Evolutionary conservation across 2,329 filamentous ascomycete species (phyloP).

Genomic region (Colletotrichum cuscutae): DNA sequence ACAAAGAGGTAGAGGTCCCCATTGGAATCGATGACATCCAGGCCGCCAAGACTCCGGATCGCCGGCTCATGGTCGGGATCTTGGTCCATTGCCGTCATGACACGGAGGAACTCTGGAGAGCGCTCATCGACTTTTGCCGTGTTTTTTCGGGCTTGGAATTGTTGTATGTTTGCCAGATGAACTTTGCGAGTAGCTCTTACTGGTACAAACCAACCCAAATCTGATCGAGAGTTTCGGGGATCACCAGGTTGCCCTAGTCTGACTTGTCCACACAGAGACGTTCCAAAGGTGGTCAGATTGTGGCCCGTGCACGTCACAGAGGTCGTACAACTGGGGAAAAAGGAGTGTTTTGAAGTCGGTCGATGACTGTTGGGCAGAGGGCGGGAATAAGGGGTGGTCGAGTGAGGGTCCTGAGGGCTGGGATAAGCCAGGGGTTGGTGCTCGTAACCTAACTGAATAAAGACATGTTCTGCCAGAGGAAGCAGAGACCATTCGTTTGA

Average conservation of each 20-base stretch:
- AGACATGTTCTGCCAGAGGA: no score
- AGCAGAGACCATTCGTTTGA: background rate
- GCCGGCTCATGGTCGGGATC: background rate
- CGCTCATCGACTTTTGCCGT: background rate
- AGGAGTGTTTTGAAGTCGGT: background rate
- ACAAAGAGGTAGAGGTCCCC: conserved; percentile 11
- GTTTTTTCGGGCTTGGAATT: background rate
- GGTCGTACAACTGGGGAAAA: background rate
- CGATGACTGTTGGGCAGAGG: background rate
- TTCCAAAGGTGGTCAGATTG: conserved; percentile 14
- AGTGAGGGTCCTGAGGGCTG: no score
- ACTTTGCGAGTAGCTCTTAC: background rate
- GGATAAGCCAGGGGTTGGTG: no score
- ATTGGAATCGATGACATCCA: background rate
- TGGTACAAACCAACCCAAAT: background rate
- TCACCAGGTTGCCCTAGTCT: background rate
- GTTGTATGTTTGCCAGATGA: background rate
- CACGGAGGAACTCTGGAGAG: background rate
- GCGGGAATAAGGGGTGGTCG: background rate
- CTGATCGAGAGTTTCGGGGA: background rate
- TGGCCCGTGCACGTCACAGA: conserved; percentile 28
- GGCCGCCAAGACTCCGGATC: background rate
- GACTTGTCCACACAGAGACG: background rate
- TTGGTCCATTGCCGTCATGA: conserved; percentile 4
- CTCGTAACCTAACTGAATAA: background rate